A percentile compares a stretch with the other conserved stretches of the same genome.
Evolutionary conservation across 805 yeast species (phyloP).

Genomic region (Kuraishia hungarica): DNA sequence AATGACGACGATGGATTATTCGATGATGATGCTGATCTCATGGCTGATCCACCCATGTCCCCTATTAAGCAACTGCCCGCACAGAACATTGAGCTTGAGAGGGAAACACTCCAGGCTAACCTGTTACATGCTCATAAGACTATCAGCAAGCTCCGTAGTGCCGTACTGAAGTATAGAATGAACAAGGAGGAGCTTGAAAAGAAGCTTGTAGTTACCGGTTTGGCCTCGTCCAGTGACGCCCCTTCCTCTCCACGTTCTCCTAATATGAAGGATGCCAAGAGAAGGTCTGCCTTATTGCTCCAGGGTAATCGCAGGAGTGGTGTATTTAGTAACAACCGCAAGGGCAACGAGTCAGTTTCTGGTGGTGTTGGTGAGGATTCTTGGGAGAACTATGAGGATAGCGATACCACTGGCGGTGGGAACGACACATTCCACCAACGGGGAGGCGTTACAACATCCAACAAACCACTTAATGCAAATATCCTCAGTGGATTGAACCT

Average conservation of each 20-base stretch:
- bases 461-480: neutral
- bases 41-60: conserved; percentile 24
- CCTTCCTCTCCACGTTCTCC: neutral
- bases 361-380: neutral
- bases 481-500: neutral
- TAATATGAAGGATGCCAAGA: neutral
- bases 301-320: neutral
- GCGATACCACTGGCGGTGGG: neutral
- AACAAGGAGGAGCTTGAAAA: conserved; percentile 29
- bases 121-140: conserved; percentile 56
- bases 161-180: conserved; percentile 33
- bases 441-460: neutral
- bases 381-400: conserved; percentile 1
- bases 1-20: conserved; percentile 24
- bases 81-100: conserved; percentile 41
- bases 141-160: conserved; percentile 49
- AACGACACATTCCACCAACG: neutral
- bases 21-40: conserved; percentile 21
- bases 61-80: conserved; percentile 28
- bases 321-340: neutral
- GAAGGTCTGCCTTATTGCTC: neutral
- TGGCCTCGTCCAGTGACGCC: neutral
- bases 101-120: conserved; percentile 58
- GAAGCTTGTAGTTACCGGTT: conserved; percentile 4
- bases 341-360: neutral